Evolutionary conservation across 352 stramenopile genomes (phyloP).

Genomic region (Phytophthora sp.): DNA sequence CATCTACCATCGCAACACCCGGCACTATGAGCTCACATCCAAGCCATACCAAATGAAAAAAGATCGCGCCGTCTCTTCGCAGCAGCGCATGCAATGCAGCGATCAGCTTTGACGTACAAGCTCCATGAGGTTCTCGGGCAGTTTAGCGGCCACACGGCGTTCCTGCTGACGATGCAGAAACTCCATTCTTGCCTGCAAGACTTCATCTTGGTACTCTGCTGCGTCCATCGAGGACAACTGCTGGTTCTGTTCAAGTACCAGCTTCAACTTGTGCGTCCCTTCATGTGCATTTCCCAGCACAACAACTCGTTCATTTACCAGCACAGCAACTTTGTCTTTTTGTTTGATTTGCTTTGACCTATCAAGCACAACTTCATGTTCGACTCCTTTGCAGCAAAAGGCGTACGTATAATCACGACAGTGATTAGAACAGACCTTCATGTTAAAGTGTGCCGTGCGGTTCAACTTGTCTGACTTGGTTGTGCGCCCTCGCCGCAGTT

Average conservation of each 20-base stretch:
- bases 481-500: not conserved
- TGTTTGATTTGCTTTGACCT: no score
- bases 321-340: no score
- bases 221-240: slow-evolving; percentile 12
- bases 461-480: not conserved
- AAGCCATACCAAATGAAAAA: not conserved
- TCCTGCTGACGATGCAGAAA: slow-evolving; percentile 20
- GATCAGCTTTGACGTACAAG: slow-evolving; percentile 15
- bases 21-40: not conserved
- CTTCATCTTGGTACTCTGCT: slow-evolving; percentile 8
- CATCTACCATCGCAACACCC: slow-evolving; percentile 21
- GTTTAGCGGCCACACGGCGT: not conserved
- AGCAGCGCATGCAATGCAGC: not conserved
- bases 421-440: no score
- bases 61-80: slow-evolving; percentile 18
- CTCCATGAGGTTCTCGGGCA: slow-evolving; percentile 32
- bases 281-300: not conserved
- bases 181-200: slow-evolving; percentile 8
- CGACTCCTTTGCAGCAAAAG: no score
- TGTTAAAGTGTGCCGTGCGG: not conserved
- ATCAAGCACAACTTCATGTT: no score
- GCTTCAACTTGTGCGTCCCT: slow-evolving; percentile 11
- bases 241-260: not conserved
- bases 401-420: no score
- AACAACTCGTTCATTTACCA: no score